These are phyloP conservation scores for Colletotrichum tofieldiae DNA, from an alignment of 2,329 filamentous ascomycete genomes.

Conservation along the genomic window DNA sequence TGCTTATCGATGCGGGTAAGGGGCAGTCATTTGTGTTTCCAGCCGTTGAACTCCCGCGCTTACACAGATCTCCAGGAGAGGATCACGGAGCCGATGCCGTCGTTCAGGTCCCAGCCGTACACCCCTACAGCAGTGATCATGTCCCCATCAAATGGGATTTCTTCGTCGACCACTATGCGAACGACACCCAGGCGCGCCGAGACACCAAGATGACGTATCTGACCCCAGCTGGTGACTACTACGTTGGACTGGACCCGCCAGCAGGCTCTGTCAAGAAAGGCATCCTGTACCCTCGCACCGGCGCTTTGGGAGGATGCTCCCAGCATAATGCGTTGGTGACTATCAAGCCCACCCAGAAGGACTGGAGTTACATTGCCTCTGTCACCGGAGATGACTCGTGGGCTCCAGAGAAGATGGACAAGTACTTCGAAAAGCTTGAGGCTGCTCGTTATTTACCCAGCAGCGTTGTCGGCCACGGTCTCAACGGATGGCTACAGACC, in stretches of 20 bases:
- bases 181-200: slow-evolving; percentile 61
- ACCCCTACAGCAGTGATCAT: not conserved
- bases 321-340: slow-evolving; percentile 74
- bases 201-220: slow-evolving; percentile 64
- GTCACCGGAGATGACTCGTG: slow-evolving; percentile 74
- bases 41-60: not conserved
- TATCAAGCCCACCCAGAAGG: slow-evolving; percentile 70
- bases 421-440: slow-evolving; percentile 71
- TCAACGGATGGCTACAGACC: slow-evolving; percentile 64
- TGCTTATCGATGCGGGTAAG: slow-evolving; percentile 69
- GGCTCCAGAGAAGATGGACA: slow-evolving; percentile 71
- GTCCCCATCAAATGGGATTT: slow-evolving; percentile 66
- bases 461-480: slow-evolving; percentile 63
- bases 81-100: slow-evolving; percentile 61
- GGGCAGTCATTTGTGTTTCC: not conserved
- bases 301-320: slow-evolving; percentile 65
- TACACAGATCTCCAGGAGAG: slow-evolving; percentile 56
- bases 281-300: slow-evolving; percentile 62
- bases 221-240: slow-evolving; percentile 53
- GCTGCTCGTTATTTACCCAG: slow-evolving; percentile 65
- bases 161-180: slow-evolving; percentile 72
- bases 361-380: slow-evolving; percentile 71
- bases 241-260: slow-evolving; percentile 52
- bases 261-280: slow-evolving; percentile 57
- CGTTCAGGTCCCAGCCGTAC: not conserved